Evolutionary conservation across 2,329 filamentous ascomycete species (phyloP).

Genomic region (Aureobasidium sp.): DNA sequence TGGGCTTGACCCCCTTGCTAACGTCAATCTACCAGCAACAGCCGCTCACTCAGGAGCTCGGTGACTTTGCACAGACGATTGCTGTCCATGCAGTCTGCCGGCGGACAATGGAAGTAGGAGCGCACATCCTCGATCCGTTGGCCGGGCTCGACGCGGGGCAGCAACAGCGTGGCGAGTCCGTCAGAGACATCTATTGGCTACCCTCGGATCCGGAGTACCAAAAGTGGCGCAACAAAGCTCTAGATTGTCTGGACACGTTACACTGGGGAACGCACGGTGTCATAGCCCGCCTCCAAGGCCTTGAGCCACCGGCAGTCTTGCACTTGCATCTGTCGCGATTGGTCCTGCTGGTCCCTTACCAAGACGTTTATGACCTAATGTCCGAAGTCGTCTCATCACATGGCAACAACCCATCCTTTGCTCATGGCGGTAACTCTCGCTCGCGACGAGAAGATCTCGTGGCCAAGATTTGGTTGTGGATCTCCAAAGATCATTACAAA

Average conservation of each 20-base stretch:
- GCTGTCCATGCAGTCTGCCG: conserved; percentile 3
- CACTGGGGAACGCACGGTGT: conserved; percentile 18
- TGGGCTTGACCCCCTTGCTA: background rate
- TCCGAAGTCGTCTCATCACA: conserved; percentile 8
- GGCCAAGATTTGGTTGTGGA: conserved; percentile 15
- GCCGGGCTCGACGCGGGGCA: conserved; percentile 1
- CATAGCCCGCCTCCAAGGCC: conserved; percentile 13
- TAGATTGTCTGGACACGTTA: conserved; percentile 17
- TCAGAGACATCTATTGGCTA: conserved; percentile 8
- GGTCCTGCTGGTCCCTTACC: conserved; percentile 17
- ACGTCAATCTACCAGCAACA: conserved; percentile 1
- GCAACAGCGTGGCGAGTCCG: background rate
- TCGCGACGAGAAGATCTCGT: conserved; percentile 12
- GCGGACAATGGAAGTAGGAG: background rate
- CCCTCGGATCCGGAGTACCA: conserved; percentile 12
- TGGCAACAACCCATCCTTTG: background rate
- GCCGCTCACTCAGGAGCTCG: background rate
- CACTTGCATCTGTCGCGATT: conserved; percentile 18
- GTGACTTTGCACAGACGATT: conserved; percentile 1
- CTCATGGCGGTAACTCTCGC: conserved; percentile 1
- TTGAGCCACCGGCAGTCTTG: conserved; percentile 16
- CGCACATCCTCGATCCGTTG: background rate
- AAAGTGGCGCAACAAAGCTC: conserved; percentile 19
- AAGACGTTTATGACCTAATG: conserved; percentile 12
- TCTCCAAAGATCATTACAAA: conserved; percentile 19